A percentile compares a stretch with the other conserved stretches of the same genome.
Evolutionary conservation across 1,284 basidiomycete species (phyloP).

Genomic region (Pterulicium gracile): DNA sequence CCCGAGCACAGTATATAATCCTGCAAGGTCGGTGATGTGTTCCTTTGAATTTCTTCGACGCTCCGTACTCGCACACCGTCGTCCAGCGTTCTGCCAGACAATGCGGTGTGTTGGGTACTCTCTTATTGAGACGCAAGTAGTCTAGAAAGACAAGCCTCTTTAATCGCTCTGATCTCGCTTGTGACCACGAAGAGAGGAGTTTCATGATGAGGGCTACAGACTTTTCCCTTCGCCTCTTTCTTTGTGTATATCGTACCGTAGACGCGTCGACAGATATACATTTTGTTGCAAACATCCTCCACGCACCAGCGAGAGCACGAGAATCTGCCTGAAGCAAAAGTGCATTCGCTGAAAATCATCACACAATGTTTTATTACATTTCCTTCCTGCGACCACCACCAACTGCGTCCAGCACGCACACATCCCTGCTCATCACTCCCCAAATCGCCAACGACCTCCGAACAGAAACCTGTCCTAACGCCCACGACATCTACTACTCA

Average conservation of each 20-base stretch:
- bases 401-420: slow-evolving; percentile 18
- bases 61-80: not conserved
- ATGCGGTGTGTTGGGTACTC: slow-evolving; percentile 31
- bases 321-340: no score
- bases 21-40: not conserved
- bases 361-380: slow-evolving; percentile 65
- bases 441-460: slow-evolving; percentile 75
- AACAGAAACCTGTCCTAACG: slow-evolving; percentile 44
- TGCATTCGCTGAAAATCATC: no score
- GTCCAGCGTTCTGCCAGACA: slow-evolving; percentile 43
- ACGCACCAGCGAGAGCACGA: no score
- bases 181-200: slow-evolving; percentile 59
- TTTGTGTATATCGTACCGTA: not conserved
- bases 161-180: slow-evolving; percentile 71
- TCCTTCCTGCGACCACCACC: slow-evolving; percentile 73
- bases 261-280: not conserved
- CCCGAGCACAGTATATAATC: no score
- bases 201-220: slow-evolving; percentile 67
- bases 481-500: slow-evolving; percentile 44
- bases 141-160: slow-evolving; percentile 48
- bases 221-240: not conserved
- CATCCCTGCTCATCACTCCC: slow-evolving; percentile 47
- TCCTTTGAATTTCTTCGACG: not conserved
- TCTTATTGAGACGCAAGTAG: slow-evolving; percentile 28
- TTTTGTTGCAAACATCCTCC: not conserved